These are phyloP conservation scores for Gremmenia infestans DNA, from an alignment of 2,329 filamentous ascomycete genomes.

Conservation along the genomic window DNA sequence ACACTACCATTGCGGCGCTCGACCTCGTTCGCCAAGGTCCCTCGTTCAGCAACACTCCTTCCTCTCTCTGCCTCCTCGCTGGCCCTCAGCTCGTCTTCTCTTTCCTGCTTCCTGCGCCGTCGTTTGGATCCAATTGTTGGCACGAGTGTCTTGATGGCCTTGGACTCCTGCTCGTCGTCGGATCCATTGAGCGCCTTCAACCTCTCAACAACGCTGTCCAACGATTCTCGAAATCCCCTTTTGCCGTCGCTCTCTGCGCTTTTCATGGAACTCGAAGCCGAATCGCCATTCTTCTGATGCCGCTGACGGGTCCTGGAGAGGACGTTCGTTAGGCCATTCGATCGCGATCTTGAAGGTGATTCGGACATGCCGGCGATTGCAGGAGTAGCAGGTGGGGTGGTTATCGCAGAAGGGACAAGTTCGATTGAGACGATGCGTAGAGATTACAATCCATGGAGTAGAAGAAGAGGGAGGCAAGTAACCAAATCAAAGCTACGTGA, in stretches of 20 bases:
- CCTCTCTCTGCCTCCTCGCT: constrained; percentile 33
- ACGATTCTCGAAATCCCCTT: constrained; percentile 17
- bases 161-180: constrained; percentile 24
- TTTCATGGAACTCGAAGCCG: constrained; percentile 23
- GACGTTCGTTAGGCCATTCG: constrained; percentile 17
- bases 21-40: constrained; percentile 24
- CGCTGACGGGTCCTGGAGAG: constrained; percentile 25
- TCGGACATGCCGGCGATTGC: constrained; percentile 28
- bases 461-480: too few relatives aligned
- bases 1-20: constrained; percentile 12
- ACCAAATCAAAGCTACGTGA: too few relatives aligned
- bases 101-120: constrained; percentile 43
- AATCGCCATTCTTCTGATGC: constrained; percentile 19
- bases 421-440: too few relatives aligned
- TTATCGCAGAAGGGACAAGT: too few relatives aligned
- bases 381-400: not conserved
- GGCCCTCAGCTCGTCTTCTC: constrained; percentile 35
- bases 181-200: constrained; percentile 15
- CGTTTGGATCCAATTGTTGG: constrained; percentile 48
- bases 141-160: constrained; percentile 47
- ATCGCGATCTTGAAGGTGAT: constrained; percentile 16
- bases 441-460: too few relatives aligned
- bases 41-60: constrained; percentile 29
- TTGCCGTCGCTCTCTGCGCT: constrained; percentile 22
- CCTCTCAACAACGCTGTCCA: constrained; percentile 25